Conservation (phyloP, 331 rosid genomes). For the Cucumis variabilis region DNA sequence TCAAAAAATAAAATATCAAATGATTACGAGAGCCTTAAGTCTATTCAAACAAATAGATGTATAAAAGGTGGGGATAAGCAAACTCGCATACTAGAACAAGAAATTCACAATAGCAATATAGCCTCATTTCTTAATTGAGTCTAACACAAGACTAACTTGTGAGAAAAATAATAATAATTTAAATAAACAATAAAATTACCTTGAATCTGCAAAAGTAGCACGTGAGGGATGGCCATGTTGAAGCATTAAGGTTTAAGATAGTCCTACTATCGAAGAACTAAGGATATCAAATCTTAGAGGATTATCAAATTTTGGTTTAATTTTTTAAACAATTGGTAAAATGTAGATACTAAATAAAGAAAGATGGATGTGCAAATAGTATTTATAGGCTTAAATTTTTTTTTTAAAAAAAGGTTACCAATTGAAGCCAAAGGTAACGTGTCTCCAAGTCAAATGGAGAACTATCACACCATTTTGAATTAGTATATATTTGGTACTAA, state of each 20-base stretch:
- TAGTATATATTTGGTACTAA: too few species aligned
- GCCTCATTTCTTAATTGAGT: not conserved
- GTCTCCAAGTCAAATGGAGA: too few species aligned
- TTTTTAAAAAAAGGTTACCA: too few species aligned
- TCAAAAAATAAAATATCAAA: too few species aligned
- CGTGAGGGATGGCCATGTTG: not conserved
- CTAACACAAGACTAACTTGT: not conserved
- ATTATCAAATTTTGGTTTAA: too few species aligned
- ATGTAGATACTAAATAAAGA: too few species aligned
- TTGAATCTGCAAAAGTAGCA: constrained; percentile 33
- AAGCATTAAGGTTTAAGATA: not conserved
- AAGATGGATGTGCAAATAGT: too few species aligned
- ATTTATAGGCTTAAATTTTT: too few species aligned
- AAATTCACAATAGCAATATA: not conserved
- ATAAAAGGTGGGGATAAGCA: not conserved
- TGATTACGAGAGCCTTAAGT: not conserved
- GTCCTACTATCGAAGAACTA: not conserved
- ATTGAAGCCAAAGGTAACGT: too few species aligned
- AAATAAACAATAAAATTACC: constrained; percentile 47
- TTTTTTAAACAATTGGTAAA: too few species aligned
- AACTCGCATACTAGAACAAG: not conserved
- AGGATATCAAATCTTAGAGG: not conserved
- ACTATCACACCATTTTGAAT: too few species aligned
- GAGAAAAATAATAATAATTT: not conserved
- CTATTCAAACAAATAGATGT: not conserved